Conservation (phyloP, 495 filamentous ascomycete species). For the Aspergillus olivimuriae region DNA sequence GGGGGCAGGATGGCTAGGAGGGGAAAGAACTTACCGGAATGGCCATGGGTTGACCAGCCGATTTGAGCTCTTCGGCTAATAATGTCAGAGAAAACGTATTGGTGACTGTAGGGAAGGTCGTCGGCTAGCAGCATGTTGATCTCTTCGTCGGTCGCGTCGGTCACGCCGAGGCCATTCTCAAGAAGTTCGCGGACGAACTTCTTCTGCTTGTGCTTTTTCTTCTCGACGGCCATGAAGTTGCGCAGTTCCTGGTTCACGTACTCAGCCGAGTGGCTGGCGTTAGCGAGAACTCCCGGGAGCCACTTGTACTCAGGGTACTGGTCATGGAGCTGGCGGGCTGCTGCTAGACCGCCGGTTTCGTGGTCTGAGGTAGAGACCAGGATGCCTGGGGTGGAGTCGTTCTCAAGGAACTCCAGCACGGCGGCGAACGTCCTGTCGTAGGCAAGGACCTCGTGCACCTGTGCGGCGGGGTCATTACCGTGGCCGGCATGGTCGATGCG, state of each 20-base stretch:
- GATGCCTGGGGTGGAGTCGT: conserved; percentile 65
- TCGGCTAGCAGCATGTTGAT: conserved; percentile 54
- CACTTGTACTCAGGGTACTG: conserved; percentile 76
- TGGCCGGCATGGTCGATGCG: conserved; percentile 96
- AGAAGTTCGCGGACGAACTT: conserved; percentile 58
- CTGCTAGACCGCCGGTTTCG: conserved; percentile 83
- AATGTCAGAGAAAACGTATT: conserved; percentile 71
- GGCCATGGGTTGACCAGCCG: conserved; percentile 88
- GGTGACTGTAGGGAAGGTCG: conserved; percentile 35
- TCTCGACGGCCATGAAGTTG: conserved; percentile 40
- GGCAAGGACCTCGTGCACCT: conserved; percentile 88
- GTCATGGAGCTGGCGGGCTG: conserved; percentile 65
- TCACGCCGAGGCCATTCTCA: conserved; percentile 62
- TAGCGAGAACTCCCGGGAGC: conserved; percentile 75
- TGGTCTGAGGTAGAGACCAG: conserved; percentile 89
- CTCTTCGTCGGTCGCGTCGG: conserved; percentile 66
- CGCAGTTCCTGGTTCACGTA: conserved; percentile 55
- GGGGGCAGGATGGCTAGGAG: neutral
- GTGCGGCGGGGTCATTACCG: conserved; percentile 88
- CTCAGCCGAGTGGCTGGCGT: conserved; percentile 73
- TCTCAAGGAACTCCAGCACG: conserved; percentile 77
- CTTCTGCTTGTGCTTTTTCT: conserved; percentile 19
- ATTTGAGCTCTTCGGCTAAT: conserved; percentile 80
- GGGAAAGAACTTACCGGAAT: conserved; percentile 48
- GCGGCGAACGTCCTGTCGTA: conserved; percentile 81